Evolutionary conservation across 2,329 filamentous ascomycete genomes (phyloP).

Genomic region (Mollisia scopiformis): DNA sequence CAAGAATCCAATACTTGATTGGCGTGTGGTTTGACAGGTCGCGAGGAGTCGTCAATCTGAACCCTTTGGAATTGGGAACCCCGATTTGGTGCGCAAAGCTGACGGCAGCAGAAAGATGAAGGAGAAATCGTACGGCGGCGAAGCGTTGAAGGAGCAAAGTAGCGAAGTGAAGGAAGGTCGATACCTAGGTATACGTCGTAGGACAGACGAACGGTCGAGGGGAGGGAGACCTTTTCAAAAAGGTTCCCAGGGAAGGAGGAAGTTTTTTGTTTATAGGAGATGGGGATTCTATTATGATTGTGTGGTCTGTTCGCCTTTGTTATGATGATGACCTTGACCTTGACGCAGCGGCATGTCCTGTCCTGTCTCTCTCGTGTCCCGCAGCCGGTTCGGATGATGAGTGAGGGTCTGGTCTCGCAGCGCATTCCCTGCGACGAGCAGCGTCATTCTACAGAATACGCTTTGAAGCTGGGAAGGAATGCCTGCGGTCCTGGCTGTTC

Average conservation of each 20-base stretch:
- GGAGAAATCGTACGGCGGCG: no score
- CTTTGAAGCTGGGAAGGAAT: neutral
- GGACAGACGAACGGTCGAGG: neutral
- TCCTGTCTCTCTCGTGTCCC: neutral
- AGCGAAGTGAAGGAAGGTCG: neutral
- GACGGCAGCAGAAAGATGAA: neutral
- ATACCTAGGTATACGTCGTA: no score
- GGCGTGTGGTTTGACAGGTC: neutral
- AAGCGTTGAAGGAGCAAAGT: neutral
- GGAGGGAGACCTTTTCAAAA: neutral
- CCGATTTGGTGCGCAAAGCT: neutral
- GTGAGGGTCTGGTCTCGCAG: neutral
- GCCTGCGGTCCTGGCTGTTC: neutral
- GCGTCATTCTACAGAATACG: neutral
- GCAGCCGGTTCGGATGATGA: neutral
- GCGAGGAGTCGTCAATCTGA: neutral
- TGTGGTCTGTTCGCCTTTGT: conserved; percentile 21
- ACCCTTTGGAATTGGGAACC: neutral
- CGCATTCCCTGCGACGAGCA: neutral
- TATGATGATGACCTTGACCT: no score
- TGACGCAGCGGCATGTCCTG: no score
- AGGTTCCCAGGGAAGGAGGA: neutral
- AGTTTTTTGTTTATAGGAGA: conserved; percentile 9
- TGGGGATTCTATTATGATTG: neutral
- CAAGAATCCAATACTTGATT: conserved; percentile 4